These are phyloP conservation scores for Waltergamsia citrina DNA, from an alignment of 2,329 filamentous ascomycete species.

Conservation along the genomic window DNA sequence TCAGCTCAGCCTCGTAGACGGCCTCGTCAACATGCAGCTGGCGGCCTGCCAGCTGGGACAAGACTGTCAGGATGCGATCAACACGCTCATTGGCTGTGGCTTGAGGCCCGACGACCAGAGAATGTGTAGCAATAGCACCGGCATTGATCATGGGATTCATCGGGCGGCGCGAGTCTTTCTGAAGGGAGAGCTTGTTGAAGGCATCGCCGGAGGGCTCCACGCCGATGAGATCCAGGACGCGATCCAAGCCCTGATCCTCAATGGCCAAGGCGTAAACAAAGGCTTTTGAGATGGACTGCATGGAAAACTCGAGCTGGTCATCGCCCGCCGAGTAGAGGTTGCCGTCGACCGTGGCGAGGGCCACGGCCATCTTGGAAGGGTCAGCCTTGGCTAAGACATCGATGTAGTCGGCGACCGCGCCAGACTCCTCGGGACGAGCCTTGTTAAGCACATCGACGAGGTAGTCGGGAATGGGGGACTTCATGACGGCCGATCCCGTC, in stretches of 20 bases:
- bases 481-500: slow-evolving; percentile 13
- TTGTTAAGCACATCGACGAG: slow-evolving; percentile 19
- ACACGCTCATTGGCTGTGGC: slow-evolving; percentile 23
- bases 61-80: slow-evolving; percentile 20
- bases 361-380: slow-evolving; percentile 25
- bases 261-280: slow-evolving; percentile 30
- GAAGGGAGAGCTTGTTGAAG: slow-evolving; percentile 23
- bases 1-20: slow-evolving; percentile 26
- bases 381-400: slow-evolving; percentile 26
- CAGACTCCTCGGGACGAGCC: slow-evolving; percentile 17
- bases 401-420: slow-evolving; percentile 24
- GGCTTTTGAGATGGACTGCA: slow-evolving; percentile 29
- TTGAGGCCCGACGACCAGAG: slow-evolving; percentile 15
- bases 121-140: slow-evolving; percentile 22
- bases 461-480: slow-evolving; percentile 24
- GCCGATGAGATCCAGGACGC: slow-evolving; percentile 26
- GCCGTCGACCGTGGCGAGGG: slow-evolving; percentile 27
- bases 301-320: slow-evolving; percentile 27
- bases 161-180: slow-evolving; percentile 18
- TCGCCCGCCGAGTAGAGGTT: slow-evolving; percentile 27
- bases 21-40: slow-evolving; percentile 24
- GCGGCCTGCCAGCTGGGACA: slow-evolving; percentile 24
- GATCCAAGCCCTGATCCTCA: slow-evolving; percentile 21
- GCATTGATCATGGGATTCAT: slow-evolving; percentile 27
- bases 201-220: slow-evolving; percentile 28